Conservation (phyloP, 805 yeast species). For the Ogataea haglerorum region DNA sequence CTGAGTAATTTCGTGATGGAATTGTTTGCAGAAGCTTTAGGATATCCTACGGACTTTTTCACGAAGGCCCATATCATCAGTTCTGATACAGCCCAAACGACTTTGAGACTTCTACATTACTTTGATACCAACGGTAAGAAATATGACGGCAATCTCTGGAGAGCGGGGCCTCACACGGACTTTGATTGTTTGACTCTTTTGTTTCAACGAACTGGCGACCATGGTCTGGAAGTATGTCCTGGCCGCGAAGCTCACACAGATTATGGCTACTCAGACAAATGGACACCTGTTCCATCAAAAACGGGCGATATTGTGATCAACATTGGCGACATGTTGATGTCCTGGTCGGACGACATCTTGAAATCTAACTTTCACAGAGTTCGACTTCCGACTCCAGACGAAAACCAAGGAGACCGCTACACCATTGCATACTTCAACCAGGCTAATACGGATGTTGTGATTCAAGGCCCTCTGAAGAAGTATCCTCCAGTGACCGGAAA, state of each 20-base stretch:
- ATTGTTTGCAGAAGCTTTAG: slow-evolving; percentile 32
- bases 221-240: slow-evolving; percentile 37
- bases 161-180: slow-evolving; percentile 39
- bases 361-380: slow-evolving; percentile 37
- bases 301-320: slow-evolving; percentile 37
- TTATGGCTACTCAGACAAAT: slow-evolving; percentile 33
- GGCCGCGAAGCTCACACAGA: slow-evolving; percentile 36
- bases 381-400: slow-evolving; percentile 28
- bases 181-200: slow-evolving; percentile 35
- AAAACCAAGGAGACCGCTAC: slow-evolving; percentile 30
- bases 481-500: slow-evolving; percentile 31
- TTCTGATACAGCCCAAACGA: slow-evolving; percentile 32
- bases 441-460: slow-evolving; percentile 33
- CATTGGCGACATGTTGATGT: slow-evolving; percentile 39
- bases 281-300: slow-evolving; percentile 34
- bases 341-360: slow-evolving; percentile 35
- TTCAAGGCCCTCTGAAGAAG: slow-evolving; percentile 29
- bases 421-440: slow-evolving; percentile 36
- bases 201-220: slow-evolving; percentile 35
- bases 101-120: slow-evolving; percentile 34
- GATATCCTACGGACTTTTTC: slow-evolving; percentile 29
- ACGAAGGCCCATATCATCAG: slow-evolving; percentile 28
- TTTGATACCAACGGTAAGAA: slow-evolving; percentile 27
- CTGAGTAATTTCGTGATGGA: slow-evolving; percentile 28
- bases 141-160: slow-evolving; percentile 29